Evolutionary conservation across 2,329 filamentous ascomycete genomes (phyloP).

Genomic region (Reticulascus tulasneorum): DNA sequence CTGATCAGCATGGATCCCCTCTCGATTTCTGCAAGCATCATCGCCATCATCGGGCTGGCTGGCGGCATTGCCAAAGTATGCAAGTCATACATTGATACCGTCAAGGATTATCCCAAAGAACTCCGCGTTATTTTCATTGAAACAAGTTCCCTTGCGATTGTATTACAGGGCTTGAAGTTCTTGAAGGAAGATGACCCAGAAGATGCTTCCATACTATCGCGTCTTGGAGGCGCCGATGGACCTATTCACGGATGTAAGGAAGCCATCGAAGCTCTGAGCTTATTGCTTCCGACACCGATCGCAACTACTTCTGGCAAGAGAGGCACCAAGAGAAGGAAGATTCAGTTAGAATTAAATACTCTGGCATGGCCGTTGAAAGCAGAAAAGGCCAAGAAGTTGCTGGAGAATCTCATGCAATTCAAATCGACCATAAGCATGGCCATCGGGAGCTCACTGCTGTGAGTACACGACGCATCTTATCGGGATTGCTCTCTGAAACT

Average conservation of each 20-base stretch:
- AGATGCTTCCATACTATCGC: accelerated
- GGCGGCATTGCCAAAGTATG: background rate
- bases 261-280: background rate
- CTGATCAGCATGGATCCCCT: no score
- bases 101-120: background rate
- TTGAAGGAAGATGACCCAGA: background rate
- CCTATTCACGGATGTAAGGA: background rate
- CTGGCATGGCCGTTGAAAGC: conserved; percentile 1
- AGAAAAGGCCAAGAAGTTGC: background rate
- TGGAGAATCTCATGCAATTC: background rate
- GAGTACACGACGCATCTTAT: background rate
- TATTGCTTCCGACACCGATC: background rate
- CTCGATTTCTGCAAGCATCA: background rate
- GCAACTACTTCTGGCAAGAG: accelerated
- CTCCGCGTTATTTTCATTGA: background rate
- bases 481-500: accelerated
- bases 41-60: background rate
- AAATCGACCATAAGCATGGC: background rate
- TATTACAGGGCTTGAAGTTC: background rate
- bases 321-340: background rate
- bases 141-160: accelerated
- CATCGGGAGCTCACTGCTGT: background rate
- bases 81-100: background rate
- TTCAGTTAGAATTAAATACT: background rate
- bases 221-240: background rate